Percentiles rank a stretch among this genome's conserved stretches.
These are phyloP conservation scores for Hanseniaspora sp. DNA, from an alignment of 1,139 yeast genomes.

Conservation along the genomic window DNA sequence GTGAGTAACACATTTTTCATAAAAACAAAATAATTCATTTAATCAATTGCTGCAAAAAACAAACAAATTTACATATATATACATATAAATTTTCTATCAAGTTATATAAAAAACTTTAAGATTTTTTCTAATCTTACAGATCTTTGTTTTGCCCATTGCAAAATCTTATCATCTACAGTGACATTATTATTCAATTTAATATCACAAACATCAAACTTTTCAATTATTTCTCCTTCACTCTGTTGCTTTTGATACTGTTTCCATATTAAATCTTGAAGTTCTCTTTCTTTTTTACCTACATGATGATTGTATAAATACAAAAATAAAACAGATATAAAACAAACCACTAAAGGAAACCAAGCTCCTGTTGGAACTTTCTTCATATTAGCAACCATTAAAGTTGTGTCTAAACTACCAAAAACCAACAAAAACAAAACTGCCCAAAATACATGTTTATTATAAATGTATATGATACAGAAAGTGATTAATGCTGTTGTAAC, in stretches of 20 bases:
- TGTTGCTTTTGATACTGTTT: not conserved
- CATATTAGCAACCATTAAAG: slow-evolving; percentile 39
- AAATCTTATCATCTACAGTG: slow-evolving; percentile 2
- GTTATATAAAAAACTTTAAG: not conserved
- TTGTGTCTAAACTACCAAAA: slow-evolving; percentile 40
- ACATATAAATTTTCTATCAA: too few relatives aligned
- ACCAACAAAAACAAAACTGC: slow-evolving; percentile 32
- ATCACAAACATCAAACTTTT: not conserved
- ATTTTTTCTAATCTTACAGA: not conserved
- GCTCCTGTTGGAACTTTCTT: slow-evolving; percentile 48
- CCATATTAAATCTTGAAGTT: not conserved
- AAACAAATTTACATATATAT: too few relatives aligned
- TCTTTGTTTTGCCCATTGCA: not conserved
- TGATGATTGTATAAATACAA: slow-evolving; percentile 1
- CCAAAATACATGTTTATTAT: slow-evolving; percentile 32
- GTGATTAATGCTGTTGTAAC: slow-evolving; percentile 41
- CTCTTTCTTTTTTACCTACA: slow-evolving; percentile 3
- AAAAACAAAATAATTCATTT: too few relatives aligned
- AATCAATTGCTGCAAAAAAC: too few relatives aligned
- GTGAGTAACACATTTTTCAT: too few relatives aligned
- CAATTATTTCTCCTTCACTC: not conserved
- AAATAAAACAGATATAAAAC: not conserved
- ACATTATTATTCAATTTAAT: not conserved
- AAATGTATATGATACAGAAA: slow-evolving; percentile 40
- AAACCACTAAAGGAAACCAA: slow-evolving; percentile 45